These are phyloP conservation scores for Verticillium albo-atrum DNA, from an alignment of 2,329 filamentous ascomycete species.

Conservation along the genomic window DNA sequence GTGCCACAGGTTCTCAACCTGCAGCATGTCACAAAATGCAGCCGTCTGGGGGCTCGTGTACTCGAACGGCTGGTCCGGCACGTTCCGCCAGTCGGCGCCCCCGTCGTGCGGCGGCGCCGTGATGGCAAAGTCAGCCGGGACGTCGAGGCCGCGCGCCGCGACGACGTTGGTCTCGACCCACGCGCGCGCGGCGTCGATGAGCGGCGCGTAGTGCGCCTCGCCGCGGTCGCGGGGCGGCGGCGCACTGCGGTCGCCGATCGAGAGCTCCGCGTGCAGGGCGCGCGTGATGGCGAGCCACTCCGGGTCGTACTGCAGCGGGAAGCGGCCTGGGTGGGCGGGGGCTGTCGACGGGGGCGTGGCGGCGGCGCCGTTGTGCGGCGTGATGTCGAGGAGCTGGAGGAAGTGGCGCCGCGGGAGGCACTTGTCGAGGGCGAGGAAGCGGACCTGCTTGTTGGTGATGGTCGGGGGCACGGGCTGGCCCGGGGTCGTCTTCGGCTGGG, in stretches of 20 bases:
- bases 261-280: constrained; percentile 64
- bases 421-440: constrained; percentile 90
- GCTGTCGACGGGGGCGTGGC: neutral
- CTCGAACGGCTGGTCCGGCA: constrained; percentile 65
- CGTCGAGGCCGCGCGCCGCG: constrained; percentile 50
- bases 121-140: constrained; percentile 73
- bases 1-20: constrained; percentile 71
- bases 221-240: constrained; percentile 57
- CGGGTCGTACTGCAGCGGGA: constrained; percentile 73
- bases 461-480: constrained; percentile 62
- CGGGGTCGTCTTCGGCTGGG: constrained; percentile 33
- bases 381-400: constrained; percentile 70
- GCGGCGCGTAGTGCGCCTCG: constrained; percentile 60
- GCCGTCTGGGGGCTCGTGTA: constrained; percentile 84
- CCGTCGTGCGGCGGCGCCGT: constrained; percentile 71
- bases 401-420: constrained; percentile 77
- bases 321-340: constrained; percentile 35
- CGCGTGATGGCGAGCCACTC: constrained; percentile 96
- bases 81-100: constrained; percentile 46
- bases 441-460: constrained; percentile 74
- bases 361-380: constrained; percentile 24
- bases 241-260: constrained; percentile 55
- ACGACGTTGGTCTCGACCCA: constrained; percentile 82
- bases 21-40: constrained; percentile 74
- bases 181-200: constrained; percentile 64